These are phyloP conservation scores for Prunus mira DNA, from an alignment of 306 rosid genomes.

Conservation along the genomic window DNA sequence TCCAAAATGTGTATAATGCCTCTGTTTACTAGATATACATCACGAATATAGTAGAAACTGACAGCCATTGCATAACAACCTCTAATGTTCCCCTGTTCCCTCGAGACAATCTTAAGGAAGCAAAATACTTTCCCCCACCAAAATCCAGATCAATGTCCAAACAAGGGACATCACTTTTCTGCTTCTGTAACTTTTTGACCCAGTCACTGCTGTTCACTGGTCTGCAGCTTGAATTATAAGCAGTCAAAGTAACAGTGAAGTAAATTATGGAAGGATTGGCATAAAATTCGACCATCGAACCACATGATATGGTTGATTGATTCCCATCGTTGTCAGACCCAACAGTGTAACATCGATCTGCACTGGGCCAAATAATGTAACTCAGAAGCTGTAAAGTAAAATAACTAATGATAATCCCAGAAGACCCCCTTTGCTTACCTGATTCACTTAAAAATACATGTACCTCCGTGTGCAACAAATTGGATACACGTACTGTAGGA, in stretches of 20 bases:
- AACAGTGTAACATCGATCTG: constrained; percentile 47
- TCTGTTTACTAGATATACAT: background rate
- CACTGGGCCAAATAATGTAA: constrained; percentile 25
- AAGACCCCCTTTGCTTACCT: constrained; percentile 47
- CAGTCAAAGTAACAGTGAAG: constrained; percentile 62
- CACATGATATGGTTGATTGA: constrained; percentile 59
- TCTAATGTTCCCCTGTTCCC: constrained; percentile 77
- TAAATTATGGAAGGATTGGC: constrained; percentile 69
- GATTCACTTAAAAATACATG: constrained; percentile 72
- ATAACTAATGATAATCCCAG: constrained; percentile 10
- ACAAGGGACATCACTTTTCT: constrained; percentile 51
- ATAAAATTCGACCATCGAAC: constrained; percentile 68
- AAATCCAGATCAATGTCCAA: constrained; percentile 80
- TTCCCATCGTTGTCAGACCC: constrained; percentile 49
- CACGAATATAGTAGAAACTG: background rate
- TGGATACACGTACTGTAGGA: constrained; percentile 83
- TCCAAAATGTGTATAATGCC: background rate
- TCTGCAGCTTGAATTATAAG: constrained; percentile 57
- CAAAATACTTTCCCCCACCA: constrained; percentile 59
- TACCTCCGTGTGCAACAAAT: constrained; percentile 71
- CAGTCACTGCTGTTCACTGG: constrained; percentile 72
- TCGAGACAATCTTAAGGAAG: constrained; percentile 80
- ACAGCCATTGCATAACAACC: constrained; percentile 44
- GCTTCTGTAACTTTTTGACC: constrained; percentile 76
- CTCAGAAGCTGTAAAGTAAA: constrained; percentile 4